phyloP scores from a whole-genome alignment of 2,329 filamentous ascomycete genomes.

The Phyllosticta paracitricarpa region DNA sequence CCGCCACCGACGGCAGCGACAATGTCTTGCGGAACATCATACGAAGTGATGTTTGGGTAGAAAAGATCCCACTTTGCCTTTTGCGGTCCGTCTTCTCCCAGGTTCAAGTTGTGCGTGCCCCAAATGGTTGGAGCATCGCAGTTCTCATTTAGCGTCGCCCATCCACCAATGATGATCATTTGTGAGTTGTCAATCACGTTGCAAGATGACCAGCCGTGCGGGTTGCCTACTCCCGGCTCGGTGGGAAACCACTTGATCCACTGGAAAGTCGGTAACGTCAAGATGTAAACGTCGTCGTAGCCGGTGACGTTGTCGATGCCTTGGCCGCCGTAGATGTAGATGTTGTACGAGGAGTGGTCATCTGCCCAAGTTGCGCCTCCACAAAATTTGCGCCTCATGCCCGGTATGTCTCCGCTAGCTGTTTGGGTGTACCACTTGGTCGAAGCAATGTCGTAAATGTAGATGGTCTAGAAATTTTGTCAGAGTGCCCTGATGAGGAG shows the following conservation, averaged over 20 bases:
- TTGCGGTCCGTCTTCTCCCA: constrained; percentile 41
- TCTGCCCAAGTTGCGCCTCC: constrained; percentile 50
- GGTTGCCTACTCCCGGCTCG: constrained; percentile 35
- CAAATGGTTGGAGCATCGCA: constrained; percentile 46
- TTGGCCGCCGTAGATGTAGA: constrained; percentile 53
- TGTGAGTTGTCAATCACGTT: constrained; percentile 48
- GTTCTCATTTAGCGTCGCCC: constrained; percentile 38
- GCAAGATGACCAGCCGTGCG: constrained; percentile 47
- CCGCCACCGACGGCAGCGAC: constrained; percentile 36
- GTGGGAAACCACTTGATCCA: constrained; percentile 50
- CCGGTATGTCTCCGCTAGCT: constrained; percentile 44
- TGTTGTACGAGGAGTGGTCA: constrained; percentile 54
- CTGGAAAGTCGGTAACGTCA: constrained; percentile 52
- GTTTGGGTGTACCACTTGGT: constrained; percentile 52
- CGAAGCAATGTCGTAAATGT: constrained; percentile 51
- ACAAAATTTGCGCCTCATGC: constrained; percentile 48
- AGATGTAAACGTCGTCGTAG: constrained; percentile 53
- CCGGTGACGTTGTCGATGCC: constrained; percentile 41
- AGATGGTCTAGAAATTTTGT: constrained; percentile 33
- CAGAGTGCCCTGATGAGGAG: neutral
- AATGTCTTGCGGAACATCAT: constrained; percentile 45
- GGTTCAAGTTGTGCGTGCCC: constrained; percentile 47
- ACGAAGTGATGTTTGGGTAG: constrained; percentile 39
- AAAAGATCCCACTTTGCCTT: constrained; percentile 44
- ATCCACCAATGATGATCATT: constrained; percentile 55